These are phyloP conservation scores for Pachysandra terminalis DNA, from an alignment of 164 flowering plant species.

Conservation along the genomic window DNA sequence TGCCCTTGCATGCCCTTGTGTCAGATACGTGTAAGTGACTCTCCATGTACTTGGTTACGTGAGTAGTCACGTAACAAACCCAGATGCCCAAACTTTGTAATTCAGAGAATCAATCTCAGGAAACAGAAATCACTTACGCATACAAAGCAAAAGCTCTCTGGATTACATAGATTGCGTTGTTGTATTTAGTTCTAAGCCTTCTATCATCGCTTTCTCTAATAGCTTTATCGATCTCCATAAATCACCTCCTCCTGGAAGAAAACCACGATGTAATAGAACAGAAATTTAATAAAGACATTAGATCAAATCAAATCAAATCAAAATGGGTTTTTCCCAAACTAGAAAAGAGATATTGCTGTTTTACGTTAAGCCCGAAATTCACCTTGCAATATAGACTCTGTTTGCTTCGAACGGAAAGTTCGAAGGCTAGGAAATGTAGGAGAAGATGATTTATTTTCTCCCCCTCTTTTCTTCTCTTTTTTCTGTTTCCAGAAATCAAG, in stretches of 20 bases:
- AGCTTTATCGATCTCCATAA: conserved; percentile 90
- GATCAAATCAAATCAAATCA: background rate
- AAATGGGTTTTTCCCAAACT: background rate
- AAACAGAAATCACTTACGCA: conserved; percentile 46
- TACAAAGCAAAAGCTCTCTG: conserved; percentile 82
- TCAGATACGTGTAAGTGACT: too few species aligned
- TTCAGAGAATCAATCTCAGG: conserved; percentile 2
- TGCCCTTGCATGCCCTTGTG: too few species aligned
- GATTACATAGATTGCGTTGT: conserved; percentile 79
- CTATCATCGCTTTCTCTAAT: conserved; percentile 64
- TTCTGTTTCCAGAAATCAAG: background rate
- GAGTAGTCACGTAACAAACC: too few species aligned
- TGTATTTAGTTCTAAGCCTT: conserved; percentile 83
- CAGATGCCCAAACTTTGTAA: conserved; percentile 2
- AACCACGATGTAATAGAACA: background rate
- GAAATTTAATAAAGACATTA: too few species aligned
- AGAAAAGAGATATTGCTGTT: background rate
- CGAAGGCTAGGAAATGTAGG: too few species aligned
- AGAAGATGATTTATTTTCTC: background rate
- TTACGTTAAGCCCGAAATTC: background rate
- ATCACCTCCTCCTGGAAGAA: background rate
- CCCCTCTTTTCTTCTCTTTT: background rate
- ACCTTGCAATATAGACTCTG: background rate
- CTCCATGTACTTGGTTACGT: too few species aligned
- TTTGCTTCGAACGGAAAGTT: too few species aligned